Percentiles rank a stretch among this genome's conserved stretches.
Evolutionary conservation across 768 basidiomycete genomes (phyloP).

Genomic region (Coprinopsis sp.): DNA sequence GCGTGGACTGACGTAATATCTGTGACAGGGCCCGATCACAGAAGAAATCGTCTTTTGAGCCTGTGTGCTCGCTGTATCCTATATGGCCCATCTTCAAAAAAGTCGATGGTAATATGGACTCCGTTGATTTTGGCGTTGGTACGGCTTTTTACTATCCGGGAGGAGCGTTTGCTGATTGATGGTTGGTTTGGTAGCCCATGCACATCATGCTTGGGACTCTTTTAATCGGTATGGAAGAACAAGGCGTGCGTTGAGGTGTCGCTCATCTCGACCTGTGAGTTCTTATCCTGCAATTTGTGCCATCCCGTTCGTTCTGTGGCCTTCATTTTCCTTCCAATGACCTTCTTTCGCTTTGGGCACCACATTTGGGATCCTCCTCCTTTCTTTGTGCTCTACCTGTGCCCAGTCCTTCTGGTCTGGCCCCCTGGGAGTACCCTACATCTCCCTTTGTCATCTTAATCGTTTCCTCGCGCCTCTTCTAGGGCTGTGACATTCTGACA

Average conservation of each 20-base stretch:
- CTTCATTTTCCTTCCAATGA: too few species aligned
- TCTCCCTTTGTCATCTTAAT: too few species aligned
- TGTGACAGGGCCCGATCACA: constrained; percentile 72
- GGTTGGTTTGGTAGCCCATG: constrained; percentile 60
- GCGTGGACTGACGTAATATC: constrained; percentile 20
- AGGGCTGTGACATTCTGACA: too few species aligned
- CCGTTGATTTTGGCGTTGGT: constrained; percentile 92
- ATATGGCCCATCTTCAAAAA: constrained; percentile 55
- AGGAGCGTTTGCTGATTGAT: not conserved
- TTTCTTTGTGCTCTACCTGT: too few species aligned
- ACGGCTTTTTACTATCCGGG: constrained; percentile 18
- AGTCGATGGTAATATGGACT: constrained; percentile 68
- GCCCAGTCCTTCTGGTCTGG: too few species aligned
- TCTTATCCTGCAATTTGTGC: too few species aligned
- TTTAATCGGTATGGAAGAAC: constrained; percentile 75
- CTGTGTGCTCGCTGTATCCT: constrained; percentile 71
- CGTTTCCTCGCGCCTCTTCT: too few species aligned
- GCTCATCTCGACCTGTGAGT: constrained; percentile 48
- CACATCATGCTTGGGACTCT: constrained; percentile 88
- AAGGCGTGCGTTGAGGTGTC: constrained; percentile 59
- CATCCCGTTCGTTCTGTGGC: too few species aligned
- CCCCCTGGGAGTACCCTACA: too few species aligned
- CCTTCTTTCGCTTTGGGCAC: too few species aligned
- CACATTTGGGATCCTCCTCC: too few species aligned
- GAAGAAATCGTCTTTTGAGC: constrained; percentile 92